Base-by-base conservation (phyloP, 306 rosid genomes). In the Sindora glabra region DNA sequence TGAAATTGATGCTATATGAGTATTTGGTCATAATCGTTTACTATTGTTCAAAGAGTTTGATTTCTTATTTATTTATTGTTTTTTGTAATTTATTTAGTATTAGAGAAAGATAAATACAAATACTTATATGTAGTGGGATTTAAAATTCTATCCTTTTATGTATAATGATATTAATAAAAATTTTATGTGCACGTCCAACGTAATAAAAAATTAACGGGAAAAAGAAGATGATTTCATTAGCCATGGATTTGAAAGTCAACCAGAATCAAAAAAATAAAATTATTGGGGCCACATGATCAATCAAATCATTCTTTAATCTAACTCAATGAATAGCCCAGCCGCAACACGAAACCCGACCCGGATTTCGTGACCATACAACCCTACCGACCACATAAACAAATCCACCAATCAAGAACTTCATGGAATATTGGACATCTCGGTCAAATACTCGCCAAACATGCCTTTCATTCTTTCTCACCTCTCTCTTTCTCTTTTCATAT, bases 381-480 rank as follows among this genome's bases (percentile, higher is more conserved):
- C 6, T 60, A 68, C 82, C 82, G 82, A 77, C 82, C 82, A 63
- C 49, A 68, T 45, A 62, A 56, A 62, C 56, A 56, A 63, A 27
- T 30, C 10, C 41, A 3, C 41, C 12, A 36, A 1, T 29, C 8
- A 4, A 4, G 3, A 6, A 55, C 47, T 14, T 13, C 12, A 19
- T n/a, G 0, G 13, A 42, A 53, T 45, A 49, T 29, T 53, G 59
- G 44, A 18, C 37, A 25, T 16, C 11, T 32, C 4, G 60, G 82
- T 77, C 82, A 77, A 77, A 72, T 29, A 32, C 83, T 77, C 73
- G 83, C 83, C 78, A 63, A 72, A 67, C 82, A 68, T 77, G 78
- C 70, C 45, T 52, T 77, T 42, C n/a, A n/a, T 64, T 52, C 54
- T 33, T 67, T 42, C 77, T 45, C 59, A 65, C 33, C 6, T 55